phyloP scores from a whole-genome alignment of 2,329 filamentous ascomycete species.

The Aspergillus sergii region DNA sequence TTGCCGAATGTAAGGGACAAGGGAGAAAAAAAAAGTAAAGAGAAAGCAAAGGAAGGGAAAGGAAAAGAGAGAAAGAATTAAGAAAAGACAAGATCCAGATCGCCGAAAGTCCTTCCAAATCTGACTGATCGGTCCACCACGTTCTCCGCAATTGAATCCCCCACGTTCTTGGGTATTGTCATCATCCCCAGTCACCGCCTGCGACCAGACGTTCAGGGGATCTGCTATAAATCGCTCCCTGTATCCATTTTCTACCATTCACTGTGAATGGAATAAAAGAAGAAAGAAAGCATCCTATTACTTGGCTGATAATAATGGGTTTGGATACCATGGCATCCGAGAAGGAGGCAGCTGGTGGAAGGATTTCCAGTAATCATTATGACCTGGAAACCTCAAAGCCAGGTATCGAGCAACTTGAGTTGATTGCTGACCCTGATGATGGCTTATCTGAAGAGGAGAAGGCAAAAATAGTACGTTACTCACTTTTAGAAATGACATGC shows the following conservation, averaged over 20 bases:
- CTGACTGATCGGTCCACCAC: neutral
- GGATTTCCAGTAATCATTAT: neutral
- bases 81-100: no score
- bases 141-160: neutral
- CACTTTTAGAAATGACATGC: conserved; percentile 12
- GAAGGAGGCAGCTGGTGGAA: neutral
- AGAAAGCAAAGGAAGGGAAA: neutral
- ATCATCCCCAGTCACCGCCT: neutral
- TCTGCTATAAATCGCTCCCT: neutral
- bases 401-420: conserved; percentile 11
- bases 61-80: neutral
- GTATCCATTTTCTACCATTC: neutral
- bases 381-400: neutral
- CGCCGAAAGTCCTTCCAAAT: neutral
- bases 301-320: neutral
- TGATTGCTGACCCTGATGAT: conserved; percentile 61
- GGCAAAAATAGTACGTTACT: conserved; percentile 55
- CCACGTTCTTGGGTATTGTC: neutral
- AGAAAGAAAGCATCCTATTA: neutral
- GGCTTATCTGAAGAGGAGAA: conserved; percentile 66
- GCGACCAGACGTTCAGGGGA: neutral
- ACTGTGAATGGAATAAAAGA: neutral
- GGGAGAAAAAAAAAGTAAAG: neutral
- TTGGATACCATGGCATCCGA: neutral
- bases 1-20: neutral